These are phyloP conservation scores for Seminavis robusta DNA, from an alignment of 108 stramenopile species.

Conservation along the genomic window DNA sequence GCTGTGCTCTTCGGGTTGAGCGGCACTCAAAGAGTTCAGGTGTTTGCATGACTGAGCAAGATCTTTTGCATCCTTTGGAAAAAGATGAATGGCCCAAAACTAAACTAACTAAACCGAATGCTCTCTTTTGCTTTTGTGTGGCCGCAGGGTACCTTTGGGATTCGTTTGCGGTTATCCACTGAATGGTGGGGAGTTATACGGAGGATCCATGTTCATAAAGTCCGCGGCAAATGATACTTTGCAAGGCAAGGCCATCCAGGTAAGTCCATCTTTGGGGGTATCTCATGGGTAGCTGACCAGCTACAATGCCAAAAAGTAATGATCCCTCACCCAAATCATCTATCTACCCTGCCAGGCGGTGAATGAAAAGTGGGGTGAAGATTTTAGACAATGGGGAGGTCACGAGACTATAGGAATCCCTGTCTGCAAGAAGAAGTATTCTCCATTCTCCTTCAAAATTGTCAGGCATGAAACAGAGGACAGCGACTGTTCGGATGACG, in stretches of 20 bases:
- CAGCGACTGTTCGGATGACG: not conserved
- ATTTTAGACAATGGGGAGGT: constrained; percentile 37
- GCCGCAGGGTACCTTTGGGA: constrained; percentile 81
- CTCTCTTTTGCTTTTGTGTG: constrained; percentile 5
- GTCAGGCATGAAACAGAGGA: constrained; percentile 7
- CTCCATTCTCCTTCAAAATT: constrained; percentile 65
- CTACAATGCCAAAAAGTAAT: no score
- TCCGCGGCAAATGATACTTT: constrained; percentile 77
- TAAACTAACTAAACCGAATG: not conserved
- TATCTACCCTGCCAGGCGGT: no score
- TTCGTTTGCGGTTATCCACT: constrained; percentile 88
- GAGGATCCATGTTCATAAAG: constrained; percentile 78
- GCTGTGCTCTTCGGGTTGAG: no score
- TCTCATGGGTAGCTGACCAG: no score
- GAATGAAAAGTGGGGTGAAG: constrained; percentile 75
- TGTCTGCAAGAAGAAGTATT: constrained; percentile 89
- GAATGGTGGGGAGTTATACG: constrained; percentile 73
- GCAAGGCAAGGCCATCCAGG: constrained; percentile 83
- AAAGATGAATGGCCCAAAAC: no score
- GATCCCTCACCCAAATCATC: no score
- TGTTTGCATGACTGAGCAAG: no score
- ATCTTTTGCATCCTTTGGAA: no score
- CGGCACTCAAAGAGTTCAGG: no score
- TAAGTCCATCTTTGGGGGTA: no score
- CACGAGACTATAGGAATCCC: constrained; percentile 76